Evolutionary conservation across 345 rosid species (phyloP), one percentile per base, ranked within the genome.

Genomic region (Alliaria petiolata): DNA sequence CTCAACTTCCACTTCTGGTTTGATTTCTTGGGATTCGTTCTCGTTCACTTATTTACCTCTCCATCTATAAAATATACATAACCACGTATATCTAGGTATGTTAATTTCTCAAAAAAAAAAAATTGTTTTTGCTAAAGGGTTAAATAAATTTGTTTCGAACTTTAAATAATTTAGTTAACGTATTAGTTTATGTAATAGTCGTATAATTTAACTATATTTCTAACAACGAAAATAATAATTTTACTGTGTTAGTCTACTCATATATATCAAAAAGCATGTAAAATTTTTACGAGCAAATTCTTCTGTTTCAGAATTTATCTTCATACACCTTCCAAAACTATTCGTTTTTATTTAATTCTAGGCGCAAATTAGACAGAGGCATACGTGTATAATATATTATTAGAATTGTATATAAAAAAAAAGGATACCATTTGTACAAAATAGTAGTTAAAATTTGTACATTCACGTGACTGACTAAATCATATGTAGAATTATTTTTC

Each of bases 1-100:
- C 77, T 62, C 82, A 85, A 72, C 89, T 82, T 80, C 76, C 52
- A 71, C 83, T 85, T 72, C 79, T 31, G 80, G 86, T 76, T 67
- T 67, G 7, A 14, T 59, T 74, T 71, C 75, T 82, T 76, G 85
- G 87, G 90, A 81, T 81, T 82, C 78, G 74, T 20, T 8, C 20
- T 49, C 34, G 15, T 55, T 66, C n/a, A n/a, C n/a, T n/a, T n/a
- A n/a, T n/a, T n/a, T 42, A 68, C 33, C 26, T 3, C 28, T 55
- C 22, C 66, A 46, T 65, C 65, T 49, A 55, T n/a, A n/a, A n/a
- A n/a, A n/a, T n/a, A n/a, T 46, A 46, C 51, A 39, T 10, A 0
- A 11, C 9, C 42, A 11, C 17, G 1, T 36, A 8, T 9, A 13
- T 47, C 15, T 16, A 14, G 4, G 49, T 16, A 7, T 17, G 19